Evolutionary conservation across 2,329 filamentous ascomycete species (phyloP).

Genomic region (Teratosphaeria nubilosa): DNA sequence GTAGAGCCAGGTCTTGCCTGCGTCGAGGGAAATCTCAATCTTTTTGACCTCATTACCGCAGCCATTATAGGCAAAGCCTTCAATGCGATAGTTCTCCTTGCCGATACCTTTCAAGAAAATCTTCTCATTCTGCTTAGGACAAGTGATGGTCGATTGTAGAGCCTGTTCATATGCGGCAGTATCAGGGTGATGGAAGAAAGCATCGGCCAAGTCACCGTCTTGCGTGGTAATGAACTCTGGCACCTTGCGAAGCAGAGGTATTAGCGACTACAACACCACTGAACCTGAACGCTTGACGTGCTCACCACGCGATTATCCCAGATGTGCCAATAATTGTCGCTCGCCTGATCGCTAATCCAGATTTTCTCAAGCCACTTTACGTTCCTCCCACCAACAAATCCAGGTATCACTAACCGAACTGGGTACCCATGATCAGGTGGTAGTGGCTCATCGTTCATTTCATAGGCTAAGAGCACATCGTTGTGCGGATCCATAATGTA

Average conservation of each 20-base stretch:
- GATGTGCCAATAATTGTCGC: slow-evolving; percentile 36
- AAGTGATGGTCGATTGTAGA: slow-evolving; percentile 39
- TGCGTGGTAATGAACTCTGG: slow-evolving; percentile 41
- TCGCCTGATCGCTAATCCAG: slow-evolving; percentile 33
- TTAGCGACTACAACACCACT: not conserved
- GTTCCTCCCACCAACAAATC: slow-evolving; percentile 32
- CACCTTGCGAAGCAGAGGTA: slow-evolving; percentile 11
- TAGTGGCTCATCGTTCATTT: slow-evolving; percentile 33
- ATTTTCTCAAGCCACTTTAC: slow-evolving; percentile 35
- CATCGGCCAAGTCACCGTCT: slow-evolving; percentile 38
- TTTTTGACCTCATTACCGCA: slow-evolving; percentile 41
- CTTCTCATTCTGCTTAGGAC: slow-evolving; percentile 37
- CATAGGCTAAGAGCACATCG: slow-evolving; percentile 47
- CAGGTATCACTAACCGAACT: slow-evolving; percentile 32
- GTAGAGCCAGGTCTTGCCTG: slow-evolving; percentile 39
- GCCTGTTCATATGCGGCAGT: slow-evolving; percentile 42
- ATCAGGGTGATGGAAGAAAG: slow-evolving; percentile 40
- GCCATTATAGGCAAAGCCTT: slow-evolving; percentile 42
- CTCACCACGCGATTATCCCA: slow-evolving; percentile 37
- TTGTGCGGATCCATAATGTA: slow-evolving; percentile 39
- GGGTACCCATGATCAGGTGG: slow-evolving; percentile 37
- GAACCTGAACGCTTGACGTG: not conserved
- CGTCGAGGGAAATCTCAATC: slow-evolving; percentile 41
- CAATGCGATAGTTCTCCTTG: slow-evolving; percentile 34
- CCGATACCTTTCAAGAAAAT: slow-evolving; percentile 29